These are phyloP conservation scores for Stemphylium lycopersici DNA, from an alignment of 2,329 filamentous ascomycete species.

Conservation along the genomic window DNA sequence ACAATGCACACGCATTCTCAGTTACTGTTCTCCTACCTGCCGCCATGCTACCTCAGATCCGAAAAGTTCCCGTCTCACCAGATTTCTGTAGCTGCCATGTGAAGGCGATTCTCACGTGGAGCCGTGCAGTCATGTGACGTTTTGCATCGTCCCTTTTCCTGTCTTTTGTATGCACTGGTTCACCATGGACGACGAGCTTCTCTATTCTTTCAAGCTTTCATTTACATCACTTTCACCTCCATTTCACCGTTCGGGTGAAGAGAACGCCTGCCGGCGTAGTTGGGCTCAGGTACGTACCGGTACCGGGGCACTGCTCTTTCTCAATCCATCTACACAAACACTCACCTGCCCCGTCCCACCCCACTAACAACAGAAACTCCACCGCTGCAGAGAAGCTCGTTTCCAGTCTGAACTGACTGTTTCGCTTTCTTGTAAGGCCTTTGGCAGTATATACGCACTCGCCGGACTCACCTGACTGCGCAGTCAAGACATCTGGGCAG, in stretches of 20 bases:
- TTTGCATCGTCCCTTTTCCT: too few relatives aligned
- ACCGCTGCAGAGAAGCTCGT: not conserved
- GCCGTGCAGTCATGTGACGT: not conserved
- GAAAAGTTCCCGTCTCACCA: not conserved
- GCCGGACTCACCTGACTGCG: not conserved
- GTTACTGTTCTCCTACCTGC: not conserved
- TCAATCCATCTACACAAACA: not conserved
- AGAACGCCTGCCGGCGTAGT: slow-evolving; percentile 1
- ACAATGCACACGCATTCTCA: too few relatives aligned
- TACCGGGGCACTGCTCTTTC: not conserved
- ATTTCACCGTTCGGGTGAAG: not conserved
- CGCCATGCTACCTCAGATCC: not conserved
- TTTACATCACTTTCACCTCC: not conserved
- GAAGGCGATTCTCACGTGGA: too few relatives aligned
- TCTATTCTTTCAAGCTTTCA: not conserved
- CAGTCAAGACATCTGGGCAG: not conserved
- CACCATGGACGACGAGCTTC: not conserved
- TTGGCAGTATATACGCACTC: not conserved
- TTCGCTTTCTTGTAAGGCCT: not conserved
- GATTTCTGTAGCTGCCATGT: too few relatives aligned
- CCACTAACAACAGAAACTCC: not conserved
- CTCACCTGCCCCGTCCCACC: not conserved
- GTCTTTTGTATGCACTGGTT: not conserved
- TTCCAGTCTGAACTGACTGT: not conserved
- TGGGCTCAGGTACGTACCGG: not conserved